Percentiles rank a stretch among this genome's conserved stretches.
Evolutionary conservation across 78 protist genomes (phyloP).

Genomic region (Dictyostelium capitatum): DNA sequence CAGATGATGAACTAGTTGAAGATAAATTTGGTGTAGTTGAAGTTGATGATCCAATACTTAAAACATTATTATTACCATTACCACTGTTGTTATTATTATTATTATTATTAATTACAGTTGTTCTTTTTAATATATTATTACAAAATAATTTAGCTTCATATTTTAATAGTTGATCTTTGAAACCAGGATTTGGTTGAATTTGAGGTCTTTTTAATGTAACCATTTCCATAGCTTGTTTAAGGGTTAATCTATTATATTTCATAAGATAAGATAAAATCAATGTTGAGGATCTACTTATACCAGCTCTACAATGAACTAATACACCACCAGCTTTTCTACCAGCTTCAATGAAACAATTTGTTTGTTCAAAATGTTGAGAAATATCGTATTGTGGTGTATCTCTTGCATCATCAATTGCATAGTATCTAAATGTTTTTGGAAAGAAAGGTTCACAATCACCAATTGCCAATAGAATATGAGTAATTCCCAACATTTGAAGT

Average conservation of each 20-base stretch:
- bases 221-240: conserved; percentile 37
- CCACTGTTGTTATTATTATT: background rate
- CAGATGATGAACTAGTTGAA: background rate
- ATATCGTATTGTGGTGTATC: conserved; percentile 74
- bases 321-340: conserved; percentile 83
- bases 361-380: conserved; percentile 71
- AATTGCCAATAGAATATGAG: conserved; percentile 66
- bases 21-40: conserved; percentile 7
- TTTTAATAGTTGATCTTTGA: conserved; percentile 60
- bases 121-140: background rate
- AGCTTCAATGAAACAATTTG: conserved; percentile 68
- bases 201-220: conserved; percentile 65
- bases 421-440: conserved; percentile 73
- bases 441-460: conserved; percentile 68
- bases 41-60: background rate
- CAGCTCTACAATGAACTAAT: conserved; percentile 82
- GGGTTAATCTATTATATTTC: conserved; percentile 34
- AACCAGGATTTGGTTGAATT: conserved; percentile 77
- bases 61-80: background rate
- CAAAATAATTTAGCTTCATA: conserved; percentile 67
- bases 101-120: background rate
- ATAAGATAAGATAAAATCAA: conserved; percentile 70
- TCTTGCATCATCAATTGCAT: conserved; percentile 77
- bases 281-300: conserved; percentile 77
- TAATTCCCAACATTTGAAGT: conserved; percentile 64